These are phyloP conservation scores for Rauvolfia tetraphylla DNA, from an alignment of 257 asterid species.

Conservation along the genomic window DNA sequence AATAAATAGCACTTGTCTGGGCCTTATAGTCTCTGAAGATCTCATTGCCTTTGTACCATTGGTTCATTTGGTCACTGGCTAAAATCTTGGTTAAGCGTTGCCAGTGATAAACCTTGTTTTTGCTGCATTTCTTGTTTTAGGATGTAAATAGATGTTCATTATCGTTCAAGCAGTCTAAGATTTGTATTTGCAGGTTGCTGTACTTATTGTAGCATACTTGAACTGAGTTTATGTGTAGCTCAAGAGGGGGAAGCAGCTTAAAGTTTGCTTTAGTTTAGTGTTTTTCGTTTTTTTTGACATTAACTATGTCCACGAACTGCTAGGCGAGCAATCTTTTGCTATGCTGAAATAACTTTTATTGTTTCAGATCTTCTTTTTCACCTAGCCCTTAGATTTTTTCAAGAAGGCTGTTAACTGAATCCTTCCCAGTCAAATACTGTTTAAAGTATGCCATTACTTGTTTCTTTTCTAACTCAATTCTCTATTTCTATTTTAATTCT, in stretches of 20 bases:
- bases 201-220: not conserved
- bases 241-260: not conserved
- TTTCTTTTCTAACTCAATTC: not conserved
- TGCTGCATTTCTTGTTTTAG: not conserved
- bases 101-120: not conserved
- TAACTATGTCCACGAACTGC: not conserved
- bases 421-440: not conserved
- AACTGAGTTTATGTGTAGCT: not conserved
- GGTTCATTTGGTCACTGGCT: not conserved
- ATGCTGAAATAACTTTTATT: not conserved
- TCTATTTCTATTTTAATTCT: not conserved
- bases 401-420: conserved; percentile 6
- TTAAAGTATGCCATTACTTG: not conserved
- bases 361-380: conserved; percentile 2
- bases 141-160: not conserved
- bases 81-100: not conserved
- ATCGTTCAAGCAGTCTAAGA: not conserved
- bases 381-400: not conserved
- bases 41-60: not conserved
- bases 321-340: not conserved
- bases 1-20: not conserved
- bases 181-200: not conserved
- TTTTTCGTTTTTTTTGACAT: not conserved
- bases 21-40: not conserved
- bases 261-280: not conserved